Evolutionary conservation across 495 filamentous ascomycete genomes (phyloP).

Genomic region (Penicillium canariense): DNA sequence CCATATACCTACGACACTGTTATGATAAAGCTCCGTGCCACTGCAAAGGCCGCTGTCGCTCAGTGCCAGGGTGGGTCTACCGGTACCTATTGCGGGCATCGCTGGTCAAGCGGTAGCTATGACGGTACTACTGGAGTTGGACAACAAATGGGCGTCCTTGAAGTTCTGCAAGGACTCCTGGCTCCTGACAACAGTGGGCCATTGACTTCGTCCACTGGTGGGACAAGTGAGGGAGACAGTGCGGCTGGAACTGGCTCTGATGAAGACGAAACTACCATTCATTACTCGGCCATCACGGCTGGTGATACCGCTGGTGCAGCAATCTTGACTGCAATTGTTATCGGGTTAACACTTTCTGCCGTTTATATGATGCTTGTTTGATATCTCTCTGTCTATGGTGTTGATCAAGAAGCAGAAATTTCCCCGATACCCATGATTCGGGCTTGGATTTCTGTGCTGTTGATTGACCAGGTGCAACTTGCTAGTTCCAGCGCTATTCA

Average conservation of each 20-base stretch:
- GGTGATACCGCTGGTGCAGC: conserved; percentile 34
- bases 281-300: conserved; percentile 23
- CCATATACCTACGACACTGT: conserved; percentile 62
- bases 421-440: no score
- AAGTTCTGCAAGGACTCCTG: conserved; percentile 63
- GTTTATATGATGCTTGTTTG: conserved; percentile 16
- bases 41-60: conserved; percentile 64
- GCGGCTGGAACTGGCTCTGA: conserved; percentile 50
- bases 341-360: conserved; percentile 6
- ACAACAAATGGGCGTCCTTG: conserved; percentile 69
- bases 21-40: conserved; percentile 60
- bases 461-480: no score
- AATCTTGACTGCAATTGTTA: conserved; percentile 29
- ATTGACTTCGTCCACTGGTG: conserved; percentile 64
- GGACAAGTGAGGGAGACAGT: conserved; percentile 71
- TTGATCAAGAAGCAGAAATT: neutral
- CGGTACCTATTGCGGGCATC: conserved; percentile 58
- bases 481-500: no score
- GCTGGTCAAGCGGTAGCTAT: conserved; percentile 55
- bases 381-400: neutral
- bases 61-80: conserved; percentile 62
- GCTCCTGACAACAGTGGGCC: conserved; percentile 47
- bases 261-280: conserved; percentile 3
- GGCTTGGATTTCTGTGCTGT: no score
- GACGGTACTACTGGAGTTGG: conserved; percentile 61